Percentiles rank a stretch among this genome's conserved stretches.
These are phyloP conservation scores for Allium fistulosum DNA, from an alignment of 106 monocot species.

Conservation along the genomic window DNA sequence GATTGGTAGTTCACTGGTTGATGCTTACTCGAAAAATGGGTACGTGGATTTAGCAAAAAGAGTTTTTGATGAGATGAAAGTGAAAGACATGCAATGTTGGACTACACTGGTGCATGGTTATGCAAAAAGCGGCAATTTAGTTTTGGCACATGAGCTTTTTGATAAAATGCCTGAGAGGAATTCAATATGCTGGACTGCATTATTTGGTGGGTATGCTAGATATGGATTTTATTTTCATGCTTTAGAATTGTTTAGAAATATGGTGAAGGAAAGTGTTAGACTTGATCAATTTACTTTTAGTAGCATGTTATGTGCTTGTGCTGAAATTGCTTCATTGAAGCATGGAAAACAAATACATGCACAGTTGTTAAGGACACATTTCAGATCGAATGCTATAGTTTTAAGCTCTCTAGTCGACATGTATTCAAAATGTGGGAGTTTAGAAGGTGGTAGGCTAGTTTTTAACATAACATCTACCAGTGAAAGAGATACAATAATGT, in stretches of 20 bases:
- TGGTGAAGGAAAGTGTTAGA: constrained; percentile 29
- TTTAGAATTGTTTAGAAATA: constrained; percentile 38
- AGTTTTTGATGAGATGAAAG: constrained; percentile 53
- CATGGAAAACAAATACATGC: too few relatives aligned
- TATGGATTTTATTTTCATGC: constrained; percentile 40
- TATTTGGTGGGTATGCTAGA: constrained; percentile 51
- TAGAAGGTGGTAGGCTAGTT: too few relatives aligned
- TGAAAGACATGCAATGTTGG: constrained; percentile 50
- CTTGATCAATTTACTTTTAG: constrained; percentile 64
- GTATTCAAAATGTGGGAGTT: too few relatives aligned
- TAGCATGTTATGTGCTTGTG: too few relatives aligned
- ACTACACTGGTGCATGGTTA: constrained; percentile 38
- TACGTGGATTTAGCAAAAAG: constrained; percentile 26
- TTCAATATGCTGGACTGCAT: constrained; percentile 53
- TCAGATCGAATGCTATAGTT: too few relatives aligned
- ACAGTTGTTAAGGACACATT: too few relatives aligned
- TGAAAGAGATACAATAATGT: too few relatives aligned
- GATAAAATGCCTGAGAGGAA: constrained; percentile 68
- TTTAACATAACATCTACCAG: too few relatives aligned
- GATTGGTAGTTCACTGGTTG: constrained; percentile 43
- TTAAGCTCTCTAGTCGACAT: too few relatives aligned
- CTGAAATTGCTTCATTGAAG: too few relatives aligned
- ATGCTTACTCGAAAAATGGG: constrained; percentile 58
- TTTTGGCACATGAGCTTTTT: constrained; percentile 40
- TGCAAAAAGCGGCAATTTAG: constrained; percentile 40